Percentiles rank a stretch among this genome's conserved stretches.
Evolutionary conservation across 164 flowering plant species (phyloP).

Genomic region (Aristolochia californica): DNA sequence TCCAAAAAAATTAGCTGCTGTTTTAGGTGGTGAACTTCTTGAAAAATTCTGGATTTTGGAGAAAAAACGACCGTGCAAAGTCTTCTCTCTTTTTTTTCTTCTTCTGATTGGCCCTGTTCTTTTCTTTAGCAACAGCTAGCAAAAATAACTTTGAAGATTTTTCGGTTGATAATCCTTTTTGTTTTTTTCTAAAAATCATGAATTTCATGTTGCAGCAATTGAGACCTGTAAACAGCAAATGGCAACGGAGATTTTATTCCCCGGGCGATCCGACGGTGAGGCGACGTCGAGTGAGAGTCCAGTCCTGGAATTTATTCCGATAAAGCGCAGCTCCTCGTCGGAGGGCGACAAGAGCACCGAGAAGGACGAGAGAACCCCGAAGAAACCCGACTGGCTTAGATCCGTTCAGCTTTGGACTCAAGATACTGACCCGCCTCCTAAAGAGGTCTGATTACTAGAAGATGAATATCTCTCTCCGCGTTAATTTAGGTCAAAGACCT

Average conservation of each 20-base stretch:
- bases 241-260: constrained; percentile 3
- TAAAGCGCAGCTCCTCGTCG: constrained; percentile 23
- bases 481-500: no score
- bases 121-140: no score
- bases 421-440: constrained; percentile 37
- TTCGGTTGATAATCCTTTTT: neutral
- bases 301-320: constrained; percentile 61
- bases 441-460: constrained; percentile 4
- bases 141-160: no score
- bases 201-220: constrained; percentile 6
- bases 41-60: no score
- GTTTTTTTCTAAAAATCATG: neutral
- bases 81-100: neutral
- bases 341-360: constrained; percentile 9
- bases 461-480: no score
- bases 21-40: no score
- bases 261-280: constrained; percentile 50
- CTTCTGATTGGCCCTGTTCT: neutral
- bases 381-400: constrained; percentile 71
- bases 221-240: constrained; percentile 10
- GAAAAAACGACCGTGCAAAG: no score
- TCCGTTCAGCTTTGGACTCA: constrained; percentile 78
- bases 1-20: no score
- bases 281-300: constrained; percentile 46
- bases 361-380: constrained; percentile 15